A percentile compares a stretch with the other conserved stretches of the same genome.
Conservation (phyloP, 2,329 filamentous ascomycete genomes). For the Verticillium klebahnii region DNA sequence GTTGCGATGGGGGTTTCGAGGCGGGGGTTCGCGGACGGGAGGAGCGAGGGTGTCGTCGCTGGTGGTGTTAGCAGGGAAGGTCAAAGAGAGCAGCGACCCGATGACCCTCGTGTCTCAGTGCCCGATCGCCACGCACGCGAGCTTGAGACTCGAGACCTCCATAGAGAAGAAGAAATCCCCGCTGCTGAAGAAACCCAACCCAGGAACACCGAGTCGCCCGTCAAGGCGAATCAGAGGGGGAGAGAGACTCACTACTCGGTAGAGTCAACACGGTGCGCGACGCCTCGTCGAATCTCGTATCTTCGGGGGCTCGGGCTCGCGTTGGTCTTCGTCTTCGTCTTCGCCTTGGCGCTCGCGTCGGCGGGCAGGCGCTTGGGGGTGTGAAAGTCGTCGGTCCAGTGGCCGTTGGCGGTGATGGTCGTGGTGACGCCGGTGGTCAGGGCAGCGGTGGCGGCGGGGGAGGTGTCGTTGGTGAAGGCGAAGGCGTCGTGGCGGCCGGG, state of each 20-base stretch:
- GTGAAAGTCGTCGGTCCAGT: not conserved
- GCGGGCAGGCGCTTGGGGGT: not conserved
- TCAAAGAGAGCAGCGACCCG: no score
- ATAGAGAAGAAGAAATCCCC: not conserved
- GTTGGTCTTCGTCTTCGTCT: not conserved
- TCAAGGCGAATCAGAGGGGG: not conserved
- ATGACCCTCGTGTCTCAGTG: not conserved
- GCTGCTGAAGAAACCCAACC: not conserved
- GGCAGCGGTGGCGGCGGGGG: not conserved
- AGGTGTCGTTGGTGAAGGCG: not conserved
- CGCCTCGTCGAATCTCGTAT: conserved; percentile 1
- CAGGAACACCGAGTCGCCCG: not conserved
- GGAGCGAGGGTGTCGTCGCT: conserved; percentile 6
- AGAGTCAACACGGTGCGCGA: not conserved
- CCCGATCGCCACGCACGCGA: not conserved
- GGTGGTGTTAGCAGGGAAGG: not conserved
- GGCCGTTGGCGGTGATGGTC: not conserved
- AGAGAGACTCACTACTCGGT: not conserved
- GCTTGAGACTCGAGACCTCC: not conserved
- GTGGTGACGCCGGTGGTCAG: not conserved
- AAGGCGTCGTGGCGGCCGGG: not conserved
- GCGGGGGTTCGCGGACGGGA: conserved; percentile 4
- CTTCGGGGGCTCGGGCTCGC: not conserved
- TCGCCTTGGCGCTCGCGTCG: not conserved
- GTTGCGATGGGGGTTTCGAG: conserved; percentile 2